Base-by-base conservation (phyloP, 768 basidiomycete genomes). In the button mushroom (Agaricus bisporus) region DNA sequence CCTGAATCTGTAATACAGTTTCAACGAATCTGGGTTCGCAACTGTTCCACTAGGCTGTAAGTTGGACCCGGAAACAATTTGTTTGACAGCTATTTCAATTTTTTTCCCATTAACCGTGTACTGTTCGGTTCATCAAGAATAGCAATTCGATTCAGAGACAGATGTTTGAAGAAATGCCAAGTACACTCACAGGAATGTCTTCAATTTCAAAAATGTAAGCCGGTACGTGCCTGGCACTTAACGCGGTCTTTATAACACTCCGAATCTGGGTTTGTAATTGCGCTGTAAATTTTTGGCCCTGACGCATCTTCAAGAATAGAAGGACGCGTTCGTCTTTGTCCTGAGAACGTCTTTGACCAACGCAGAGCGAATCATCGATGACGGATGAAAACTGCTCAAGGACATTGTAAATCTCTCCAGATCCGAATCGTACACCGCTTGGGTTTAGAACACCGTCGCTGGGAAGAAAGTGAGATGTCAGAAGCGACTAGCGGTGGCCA, bases 361-460 rank as follows among this genome's bases (percentile, higher is more conserved):
- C 77, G 46, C 88, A 90, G 8, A 92, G 70, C 7, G 76, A 78
- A 60, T 92, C 89, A 49, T 86, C 82, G 17, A 91, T 61, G 10
- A 63, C 67, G 14, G 66, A 60, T 0, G 75, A 68, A 54, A 88
- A 84, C 48, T 75, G 70, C 39, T 85, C 80, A 54, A 91, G 68
- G 9, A 88, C 79, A 5, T 79, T 72, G 59, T 91, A 92, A n/a
- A 91, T 86, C 66, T 92, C 90, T 6, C 76, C 82, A 1, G 87
- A 88, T 37, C 89, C 89, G 61, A 92, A 92, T 3, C 90, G 80
- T 48, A 91, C 82, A 4, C 89, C 89, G 28, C 82, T 83, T 3
- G 89, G 89, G 58, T 91, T 91, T 28, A 87, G 72, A 14, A 87
- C 87, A 14, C 82, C 84, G 56, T 87, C 84, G 58, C 84, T 82